Evolutionary conservation across 78 protist species (phyloP), one percentile per base, ranked within the genome.

Genomic region (Dictyostelium citrinum): DNA sequence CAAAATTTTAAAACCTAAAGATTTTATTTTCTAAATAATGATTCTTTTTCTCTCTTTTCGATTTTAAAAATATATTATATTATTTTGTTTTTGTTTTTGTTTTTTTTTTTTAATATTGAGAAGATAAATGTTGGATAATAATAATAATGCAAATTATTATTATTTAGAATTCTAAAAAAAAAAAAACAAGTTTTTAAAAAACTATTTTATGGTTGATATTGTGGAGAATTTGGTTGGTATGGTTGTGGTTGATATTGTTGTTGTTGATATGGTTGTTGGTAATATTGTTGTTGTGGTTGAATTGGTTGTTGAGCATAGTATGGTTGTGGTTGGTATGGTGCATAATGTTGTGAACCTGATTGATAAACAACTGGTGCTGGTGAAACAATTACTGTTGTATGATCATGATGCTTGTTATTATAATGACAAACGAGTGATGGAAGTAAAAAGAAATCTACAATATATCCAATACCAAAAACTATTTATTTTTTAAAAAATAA

Each of bases 241-340:
- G 81, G 81, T 75, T 75, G 81, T 35, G 58, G 27, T 41, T 81
- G 72, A 20, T 58, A 60, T 24, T 16, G 31, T 81, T 33, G 72
- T 31, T 16, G 41, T 51, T 49, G 45, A 7, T 84, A 74, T 84
- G 91, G 91, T 75, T 84, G 91, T 82, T 71, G 90, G 24, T 75
- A 75, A 16, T 35, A 35, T 41, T 17, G 61, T 75, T 75, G 90
- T 41, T 31, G 39, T 68, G 49, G 80, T 82, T 67, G 80, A 82
- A 68, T 31, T 43, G 71, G 80, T 64, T 71, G 80, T 64, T 71
- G 80, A 20, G 90, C 90, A 82, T 82, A 82, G 82, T 84, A 84
- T 84, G 68, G 91, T 84, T 83, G 90, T 83, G 90, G 90, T 84
- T 84, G 91, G n/a, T 78, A 78, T 35, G 55, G 51, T n/a, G 64